These are phyloP conservation scores for Colletotrichum sp. DNA, from an alignment of 2,329 filamentous ascomycete species.

Conservation along the genomic window DNA sequence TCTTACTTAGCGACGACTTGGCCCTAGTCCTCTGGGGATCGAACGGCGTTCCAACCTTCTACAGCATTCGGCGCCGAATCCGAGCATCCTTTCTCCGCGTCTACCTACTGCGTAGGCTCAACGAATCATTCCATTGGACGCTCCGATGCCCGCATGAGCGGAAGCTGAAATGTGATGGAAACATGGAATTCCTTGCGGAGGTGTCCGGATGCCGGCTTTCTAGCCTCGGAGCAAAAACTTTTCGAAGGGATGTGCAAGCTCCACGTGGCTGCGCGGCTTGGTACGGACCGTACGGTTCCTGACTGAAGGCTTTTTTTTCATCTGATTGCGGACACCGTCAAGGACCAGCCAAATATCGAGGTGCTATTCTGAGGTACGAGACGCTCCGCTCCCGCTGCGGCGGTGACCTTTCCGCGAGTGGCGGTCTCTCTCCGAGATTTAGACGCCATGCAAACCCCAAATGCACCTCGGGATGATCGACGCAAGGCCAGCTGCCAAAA, in stretches of 20 bases:
- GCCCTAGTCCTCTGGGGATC: neutral
- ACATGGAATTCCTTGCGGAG: constrained; percentile 1
- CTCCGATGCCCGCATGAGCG: neutral
- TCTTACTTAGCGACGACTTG: neutral
- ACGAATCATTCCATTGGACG: neutral
- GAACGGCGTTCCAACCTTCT: constrained; percentile 4
- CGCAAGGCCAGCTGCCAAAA: neutral
- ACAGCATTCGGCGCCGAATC: neutral
- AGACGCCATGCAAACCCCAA: neutral
- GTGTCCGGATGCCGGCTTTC: neutral
- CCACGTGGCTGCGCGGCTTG: neutral
- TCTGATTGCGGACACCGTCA: neutral
- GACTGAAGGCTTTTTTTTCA: neutral
- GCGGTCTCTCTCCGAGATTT: neutral
- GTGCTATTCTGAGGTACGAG: neutral
- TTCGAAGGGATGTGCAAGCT: neutral
- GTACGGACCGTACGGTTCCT: neutral
- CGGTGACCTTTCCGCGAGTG: neutral
- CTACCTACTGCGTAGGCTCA: neutral
- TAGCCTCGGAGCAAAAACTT: neutral
- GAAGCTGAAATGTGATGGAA: neutral
- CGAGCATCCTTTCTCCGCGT: neutral
- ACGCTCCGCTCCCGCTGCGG: neutral
- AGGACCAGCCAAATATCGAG: neutral
- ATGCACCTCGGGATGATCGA: constrained; percentile 7